phyloP scores from a whole-genome alignment of 192 early-diverging fungal genomes.

The Backusella parvicylindrica region DNA sequence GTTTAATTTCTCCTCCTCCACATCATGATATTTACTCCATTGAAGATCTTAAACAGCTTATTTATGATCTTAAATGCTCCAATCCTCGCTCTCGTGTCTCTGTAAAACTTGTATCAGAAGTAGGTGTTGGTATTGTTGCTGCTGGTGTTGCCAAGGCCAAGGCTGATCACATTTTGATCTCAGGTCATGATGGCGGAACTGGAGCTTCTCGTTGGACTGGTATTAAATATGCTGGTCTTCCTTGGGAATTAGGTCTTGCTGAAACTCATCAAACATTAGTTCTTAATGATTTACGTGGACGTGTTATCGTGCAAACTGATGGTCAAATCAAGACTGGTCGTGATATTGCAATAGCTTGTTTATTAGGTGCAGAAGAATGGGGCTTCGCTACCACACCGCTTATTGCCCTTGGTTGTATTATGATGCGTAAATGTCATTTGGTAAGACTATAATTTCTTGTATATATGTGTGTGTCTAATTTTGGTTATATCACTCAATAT shows the following conservation, averaged over 20 bases:
- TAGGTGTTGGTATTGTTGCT: conserved; percentile 97
- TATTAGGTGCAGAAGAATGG: conserved; percentile 99
- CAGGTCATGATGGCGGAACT: conserved; percentile 98
- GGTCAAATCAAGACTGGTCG: conserved; percentile 98
- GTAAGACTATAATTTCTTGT: neutral
- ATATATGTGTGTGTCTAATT: neutral
- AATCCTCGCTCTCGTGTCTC: conserved; percentile 89
- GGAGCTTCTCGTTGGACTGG: conserved; percentile 98
- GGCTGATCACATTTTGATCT: conserved; percentile 93
- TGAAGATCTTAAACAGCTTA: conserved; percentile 97
- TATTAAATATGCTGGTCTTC: conserved; percentile 97
- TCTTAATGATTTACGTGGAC: conserved; percentile 92
- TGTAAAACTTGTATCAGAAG: conserved; percentile 97
- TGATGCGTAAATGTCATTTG: conserved; percentile 79
- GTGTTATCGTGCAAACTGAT: conserved; percentile 96
- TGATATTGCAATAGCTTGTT: conserved; percentile 95
- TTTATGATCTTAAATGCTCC: conserved; percentile 95
- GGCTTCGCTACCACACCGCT: conserved; percentile 99
- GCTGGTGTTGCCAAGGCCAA: conserved; percentile 96
- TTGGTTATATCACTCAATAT: neutral
- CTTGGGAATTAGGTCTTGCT: conserved; percentile 99
- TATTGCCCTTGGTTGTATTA: conserved; percentile 94
- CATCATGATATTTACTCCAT: conserved; percentile 99
- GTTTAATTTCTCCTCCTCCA: conserved; percentile 96
- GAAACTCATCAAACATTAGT: conserved; percentile 99